Evolutionary conservation across 2,329 filamentous ascomycete species (phyloP), one percentile per base, ranked within the genome.

Genomic region (Aspergillus sp.): DNA sequence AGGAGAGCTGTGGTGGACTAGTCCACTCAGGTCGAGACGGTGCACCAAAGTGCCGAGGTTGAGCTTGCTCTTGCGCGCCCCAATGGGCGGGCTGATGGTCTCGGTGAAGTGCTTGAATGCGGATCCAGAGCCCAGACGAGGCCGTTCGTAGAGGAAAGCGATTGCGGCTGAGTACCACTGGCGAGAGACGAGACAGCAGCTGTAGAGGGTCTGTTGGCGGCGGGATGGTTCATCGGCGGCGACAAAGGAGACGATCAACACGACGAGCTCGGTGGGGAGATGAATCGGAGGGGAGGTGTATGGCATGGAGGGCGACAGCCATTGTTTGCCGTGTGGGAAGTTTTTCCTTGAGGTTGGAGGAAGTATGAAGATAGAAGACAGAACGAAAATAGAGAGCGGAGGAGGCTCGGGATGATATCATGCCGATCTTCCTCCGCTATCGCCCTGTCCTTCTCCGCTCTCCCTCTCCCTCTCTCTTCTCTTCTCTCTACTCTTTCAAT

Each of bases 1-100:
- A 58, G 81, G 83, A 51, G 75, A 79, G 55, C 81, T 80, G 58
- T 85, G 79, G 59, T 86, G 82, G 2, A 85, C 81, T 14, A 87
- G 76, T 38, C 66, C 59, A 10, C 75, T 73, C 66, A 87, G 73
- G 60, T 85, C 74, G 34, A 87, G 71, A 10, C 69, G 63, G 32
- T 75, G 76, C 13, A 87, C 78, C 42, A 83, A 66, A n/a, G 68
- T 68, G 0, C 78, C 77, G 17, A 78, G 60, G 36, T 70, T 65
- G 38, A 79, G 59, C 13, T 77, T 76, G 47, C 74, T 77, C 50
- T 75, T 76, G 29, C 76, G 76, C 23, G 78, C 73, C 5, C 64
- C 64, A 29, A 68, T 47, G 5, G 66, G 77, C 1, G 82, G 81
- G 54, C 79, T 82, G 40, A 86, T 74, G 0, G 81, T 80, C 21